Evolutionary conservation across 306 rosid genomes (phyloP).

Genomic region (Hippophae tibetana): DNA sequence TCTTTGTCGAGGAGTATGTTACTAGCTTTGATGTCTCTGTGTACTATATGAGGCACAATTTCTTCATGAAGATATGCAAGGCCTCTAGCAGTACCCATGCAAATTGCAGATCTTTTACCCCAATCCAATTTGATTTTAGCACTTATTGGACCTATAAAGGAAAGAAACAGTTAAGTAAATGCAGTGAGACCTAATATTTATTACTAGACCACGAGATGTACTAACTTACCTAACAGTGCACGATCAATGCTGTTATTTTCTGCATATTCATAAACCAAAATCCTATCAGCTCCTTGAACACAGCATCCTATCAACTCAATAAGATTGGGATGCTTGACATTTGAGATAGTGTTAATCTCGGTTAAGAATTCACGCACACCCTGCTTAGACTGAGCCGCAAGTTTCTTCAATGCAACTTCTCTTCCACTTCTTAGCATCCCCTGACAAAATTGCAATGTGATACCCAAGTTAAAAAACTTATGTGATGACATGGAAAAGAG

Average conservation of each 20-base stretch:
- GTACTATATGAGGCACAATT: slow-evolving; percentile 73
- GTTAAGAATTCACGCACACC: slow-evolving; percentile 77
- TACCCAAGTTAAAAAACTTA: neutral
- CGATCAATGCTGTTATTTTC: slow-evolving; percentile 75
- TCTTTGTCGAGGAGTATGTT: slow-evolving; percentile 71
- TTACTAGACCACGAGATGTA: slow-evolving; percentile 9
- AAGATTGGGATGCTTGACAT: slow-evolving; percentile 76
- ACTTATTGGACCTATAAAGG: slow-evolving; percentile 37
- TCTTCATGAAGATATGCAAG: slow-evolving; percentile 92
- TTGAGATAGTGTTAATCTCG: slow-evolving; percentile 67
- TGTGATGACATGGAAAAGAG: neutral
- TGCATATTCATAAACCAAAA: slow-evolving; percentile 71
- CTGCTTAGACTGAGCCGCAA: slow-evolving; percentile 77
- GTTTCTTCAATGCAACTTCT: slow-evolving; percentile 77
- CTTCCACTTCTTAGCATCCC: slow-evolving; percentile 59
- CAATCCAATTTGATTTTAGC: slow-evolving; percentile 45
- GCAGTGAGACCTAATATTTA: slow-evolving; percentile 10
- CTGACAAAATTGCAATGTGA: slow-evolving; percentile 35
- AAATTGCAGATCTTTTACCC: slow-evolving; percentile 71
- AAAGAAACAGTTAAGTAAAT: slow-evolving; percentile 10
- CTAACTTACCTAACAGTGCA: slow-evolving; percentile 56
- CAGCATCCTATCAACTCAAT: slow-evolving; percentile 87
- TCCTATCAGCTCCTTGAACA: slow-evolving; percentile 52
- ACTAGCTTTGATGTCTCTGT: slow-evolving; percentile 95
- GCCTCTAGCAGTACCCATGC: slow-evolving; percentile 68